Evolutionary conservation across 495 filamentous ascomycete species (phyloP).

Genomic region (Annulohypoxylon bovei): DNA sequence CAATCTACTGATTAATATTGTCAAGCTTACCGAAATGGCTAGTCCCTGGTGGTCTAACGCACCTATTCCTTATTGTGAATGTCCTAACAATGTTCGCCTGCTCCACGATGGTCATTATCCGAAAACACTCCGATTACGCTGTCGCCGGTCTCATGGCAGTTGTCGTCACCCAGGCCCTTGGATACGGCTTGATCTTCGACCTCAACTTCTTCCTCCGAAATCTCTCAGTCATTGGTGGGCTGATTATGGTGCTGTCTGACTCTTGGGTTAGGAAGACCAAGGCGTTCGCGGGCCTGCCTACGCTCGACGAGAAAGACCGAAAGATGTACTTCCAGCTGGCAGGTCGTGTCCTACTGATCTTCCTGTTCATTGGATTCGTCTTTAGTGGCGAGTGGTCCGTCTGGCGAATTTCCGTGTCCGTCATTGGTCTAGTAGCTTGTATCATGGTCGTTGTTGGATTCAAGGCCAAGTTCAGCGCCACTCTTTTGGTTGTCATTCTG

Average conservation of each 20-base stretch:
- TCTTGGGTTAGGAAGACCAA: conserved; percentile 98
- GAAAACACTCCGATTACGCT: conserved; percentile 90
- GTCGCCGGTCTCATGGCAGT: conserved; percentile 90
- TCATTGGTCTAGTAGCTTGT: conserved; percentile 88
- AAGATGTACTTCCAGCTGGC: conserved; percentile 99
- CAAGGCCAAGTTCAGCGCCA: conserved; percentile 98
- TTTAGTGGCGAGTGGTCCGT: conserved; percentile 93
- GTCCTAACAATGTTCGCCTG: conserved; percentile 88
- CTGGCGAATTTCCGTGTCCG: conserved; percentile 81
- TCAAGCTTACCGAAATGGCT: conserved; percentile 33
- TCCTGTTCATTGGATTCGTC: conserved; percentile 95
- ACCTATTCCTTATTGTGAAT: conserved; percentile 91
- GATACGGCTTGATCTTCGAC: conserved; percentile 98
- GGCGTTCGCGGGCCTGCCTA: conserved; percentile 91
- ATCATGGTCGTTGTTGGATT: conserved; percentile 99
- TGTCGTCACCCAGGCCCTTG: conserved; percentile 94
- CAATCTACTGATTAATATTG: neutral
- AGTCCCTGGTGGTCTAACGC: conserved; percentile 92
- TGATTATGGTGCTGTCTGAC: conserved; percentile 97
- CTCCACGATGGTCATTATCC: conserved; percentile 85
- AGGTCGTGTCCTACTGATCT: conserved; percentile 94
- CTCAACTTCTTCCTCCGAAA: conserved; percentile 99
- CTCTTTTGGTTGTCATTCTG: conserved; percentile 90
- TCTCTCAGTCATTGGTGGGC: conserved; percentile 92
- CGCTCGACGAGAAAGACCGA: conserved; percentile 96